Evolutionary conservation across 1,139 yeast species (phyloP), one percentile per base, ranked within the genome.

Genomic region (Hansenula lynferdii): DNA sequence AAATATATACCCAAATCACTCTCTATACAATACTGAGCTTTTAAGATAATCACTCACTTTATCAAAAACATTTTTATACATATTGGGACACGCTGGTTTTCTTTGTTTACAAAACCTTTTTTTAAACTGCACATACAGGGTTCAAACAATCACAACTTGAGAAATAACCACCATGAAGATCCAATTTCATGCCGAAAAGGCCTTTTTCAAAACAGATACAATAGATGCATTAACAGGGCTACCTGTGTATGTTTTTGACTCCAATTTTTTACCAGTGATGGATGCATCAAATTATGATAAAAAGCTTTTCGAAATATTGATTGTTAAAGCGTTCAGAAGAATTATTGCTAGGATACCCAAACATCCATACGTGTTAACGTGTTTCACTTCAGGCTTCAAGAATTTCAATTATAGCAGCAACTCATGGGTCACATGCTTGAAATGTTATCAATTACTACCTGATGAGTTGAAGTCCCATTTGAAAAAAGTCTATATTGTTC

Each of bases 351-450:
- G 57, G 7, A 48, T 78, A 18, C 95, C 95, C 4, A 53, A 61
- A 15, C 62, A 66, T 23, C 78, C 79, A 12, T 85, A 81, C 54
- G 80, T 77, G 5, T 58, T 86, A 22, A 71, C 85, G 1, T 80
- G 85, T 61, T 84, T 86, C 57, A 83, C 90, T 35, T 80, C 94
- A 42, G 95, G 95, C 1, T 77, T 87, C 31, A 70, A 71, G 5
- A 61, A 66, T 31, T 73, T 76, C 51, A 72, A 73, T 45, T 67
- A 75, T 26, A 60, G 64, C 32, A 44, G 49, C 27, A 49, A 48
- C 36, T 61, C 77, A 38, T 82, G 95, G 92, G 69, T 83, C 8
- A 84, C 90, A 77, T 86, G 90, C 31, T 68, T 90, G 34, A 82
- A 79, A 53, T 80, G 90, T 45, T 76, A 86, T 51, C 76, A 84